A percentile compares a stretch with the other conserved stretches of the same genome.
phyloP scores from a whole-genome alignment of 2,329 filamentous ascomycete species.

The Colletotrichum cordylinicola region DNA sequence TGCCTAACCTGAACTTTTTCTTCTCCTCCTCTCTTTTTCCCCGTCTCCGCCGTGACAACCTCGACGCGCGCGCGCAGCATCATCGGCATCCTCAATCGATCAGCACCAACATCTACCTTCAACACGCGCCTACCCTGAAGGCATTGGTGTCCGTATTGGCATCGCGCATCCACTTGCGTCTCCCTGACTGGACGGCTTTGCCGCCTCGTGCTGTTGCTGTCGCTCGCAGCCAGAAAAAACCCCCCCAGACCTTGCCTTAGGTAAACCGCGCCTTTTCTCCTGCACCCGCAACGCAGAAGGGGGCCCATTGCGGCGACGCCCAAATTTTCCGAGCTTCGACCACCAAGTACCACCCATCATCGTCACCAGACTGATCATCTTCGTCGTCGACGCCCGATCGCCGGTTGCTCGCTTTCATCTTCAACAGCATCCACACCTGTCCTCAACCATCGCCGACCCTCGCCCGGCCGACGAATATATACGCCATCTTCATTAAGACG shows the following conservation, averaged over 20 bases:
- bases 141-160: slow-evolving; percentile 4
- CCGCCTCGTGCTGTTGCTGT: slow-evolving; percentile 9
- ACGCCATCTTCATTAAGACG: background rate
- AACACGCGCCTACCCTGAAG: background rate
- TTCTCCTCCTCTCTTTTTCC: slow-evolving; percentile 8
- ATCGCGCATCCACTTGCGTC: slow-evolving; percentile 8
- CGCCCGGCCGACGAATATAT: background rate
- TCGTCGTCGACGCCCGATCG: background rate
- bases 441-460: slow-evolving; percentile 6
- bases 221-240: background rate
- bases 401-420: background rate
- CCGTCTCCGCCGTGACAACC: slow-evolving; percentile 18
- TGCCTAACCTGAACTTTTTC: slow-evolving; percentile 11
- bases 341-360: background rate
- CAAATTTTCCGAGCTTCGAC: slow-evolving; percentile 12
- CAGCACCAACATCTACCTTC: background rate
- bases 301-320: slow-evolving; percentile 9
- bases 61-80: slow-evolving; percentile 13
- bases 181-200: slow-evolving; percentile 18
- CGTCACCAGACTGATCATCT: background rate
- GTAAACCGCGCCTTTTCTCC: slow-evolving; percentile 7
- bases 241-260: slow-evolving; percentile 8
- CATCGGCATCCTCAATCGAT: background rate
- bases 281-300: slow-evolving; percentile 9
- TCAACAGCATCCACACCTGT: background rate